Evolutionary conservation across 805 yeast genomes (phyloP), one percentile per base, ranked within the genome.

Genomic region (Debaryomyces prosopidis): DNA sequence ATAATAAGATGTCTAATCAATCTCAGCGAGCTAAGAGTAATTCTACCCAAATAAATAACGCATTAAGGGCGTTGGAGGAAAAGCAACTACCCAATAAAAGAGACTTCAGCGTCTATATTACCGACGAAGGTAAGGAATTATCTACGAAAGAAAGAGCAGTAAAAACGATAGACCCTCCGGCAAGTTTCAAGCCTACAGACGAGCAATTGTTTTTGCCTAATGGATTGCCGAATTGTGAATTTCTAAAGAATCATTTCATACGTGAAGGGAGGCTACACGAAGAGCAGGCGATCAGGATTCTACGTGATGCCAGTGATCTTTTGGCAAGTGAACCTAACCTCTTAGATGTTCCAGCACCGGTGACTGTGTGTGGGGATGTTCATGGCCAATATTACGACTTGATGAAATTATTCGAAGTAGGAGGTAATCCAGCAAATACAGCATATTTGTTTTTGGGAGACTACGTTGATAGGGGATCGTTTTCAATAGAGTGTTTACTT

Each of bases 281-380:
- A 44, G 71, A 72, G 9, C 97, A 92, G 62, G 89, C 88, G 0
- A 55, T 84, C 36, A 72, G 71, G 37, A 91, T 92, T 43, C 61
- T 92, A 35, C 60, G 69, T 15, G 73, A 71, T 64, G 95, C 95
- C 7, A 82, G 90, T 0, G 72, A 71, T 17, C 62, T 84, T 6
- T 73, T 94, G 45, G 62, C 76, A 11, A 61, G 66, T 32, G 98
- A 92, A 59, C 95, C 96, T 5, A 92, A 87, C 56, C 61, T 92
- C 54, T 69, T 92, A 42, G 76, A 76, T 15, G 86, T 94, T 1
- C 91, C 90, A 2, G 95, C 97, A 0, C 99, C 98, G 0, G 88
- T 92, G 2, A 91, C 96, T 0, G 90, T 92, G 2, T 90, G 97
- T 69, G 99, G 99, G 45, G 98, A 92, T 66, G 79, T 91, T n/a